Base-by-base conservation (phyloP, 148 eudicot genomes). In the Polygonum aviculare region DNA sequence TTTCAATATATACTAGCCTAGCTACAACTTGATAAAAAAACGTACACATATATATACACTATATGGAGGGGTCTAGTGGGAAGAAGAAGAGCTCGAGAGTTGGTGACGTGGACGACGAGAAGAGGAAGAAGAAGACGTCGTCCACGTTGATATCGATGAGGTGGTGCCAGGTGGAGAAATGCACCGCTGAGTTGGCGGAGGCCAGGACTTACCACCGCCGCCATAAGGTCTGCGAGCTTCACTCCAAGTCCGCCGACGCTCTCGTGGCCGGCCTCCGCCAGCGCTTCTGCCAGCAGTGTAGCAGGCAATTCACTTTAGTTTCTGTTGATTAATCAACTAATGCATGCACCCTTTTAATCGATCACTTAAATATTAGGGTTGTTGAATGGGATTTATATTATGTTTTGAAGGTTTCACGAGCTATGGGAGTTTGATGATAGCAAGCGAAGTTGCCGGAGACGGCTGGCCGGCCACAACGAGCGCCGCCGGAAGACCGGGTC, bases 201-300 rank as follows among this genome's bases (percentile, higher is more conserved):
- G 81, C 84, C 0, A 87, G 84, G 81, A 75, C 80, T 21, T 87
- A 87, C 69, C 86, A 87, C 57, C 82, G 84, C 3, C 86, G 89
- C 63, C 89, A 87, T 69, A 87, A 79, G 83, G 89, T 87, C 18
- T 87, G 89, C 75, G 86, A 84, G 75, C 63, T 72, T 31, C 89
- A 87, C 60, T 79, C 89, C 72, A 87, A 87, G 79, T 84, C 87
- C 0, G 73, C 84, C 3, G 81, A 76, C 12, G 89, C 78, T 2
- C 35, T 82, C 31, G 80, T 87, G 40, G 73, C 69, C 14, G 89
- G 87, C 12, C 41, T 80, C 11, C 76, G 69, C 15, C 87, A 84
- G 65, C 82, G 89, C 18, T 86, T 86, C 69, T 86, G 86, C 67
- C 89, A 84, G 72, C 89, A 86, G 78, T 87, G 89, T 50, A 87